Conservation (phyloP, 2,329 filamentous ascomycete species). For the Dothideomycetidae sp. region DNA sequence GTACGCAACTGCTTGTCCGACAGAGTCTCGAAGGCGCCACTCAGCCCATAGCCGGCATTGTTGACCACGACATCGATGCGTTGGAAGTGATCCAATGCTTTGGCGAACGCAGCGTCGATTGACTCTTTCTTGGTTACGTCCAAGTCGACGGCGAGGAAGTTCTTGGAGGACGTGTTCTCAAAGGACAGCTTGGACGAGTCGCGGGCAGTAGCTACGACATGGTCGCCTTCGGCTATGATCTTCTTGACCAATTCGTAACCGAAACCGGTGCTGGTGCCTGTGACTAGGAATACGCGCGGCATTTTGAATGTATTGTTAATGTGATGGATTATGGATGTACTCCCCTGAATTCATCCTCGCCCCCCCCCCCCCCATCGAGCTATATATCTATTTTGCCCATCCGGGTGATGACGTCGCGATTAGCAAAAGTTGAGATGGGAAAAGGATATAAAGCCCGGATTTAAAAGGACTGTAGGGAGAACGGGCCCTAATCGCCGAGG, state of each 20-base stretch:
- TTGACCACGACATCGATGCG: constrained; percentile 47
- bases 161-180: constrained; percentile 29
- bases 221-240: constrained; percentile 29
- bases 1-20: constrained; percentile 34
- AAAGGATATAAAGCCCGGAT: too few species aligned
- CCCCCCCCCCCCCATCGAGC: too few species aligned
- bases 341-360: too few species aligned
- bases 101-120: constrained; percentile 33
- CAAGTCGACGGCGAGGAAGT: constrained; percentile 36
- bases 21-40: constrained; percentile 39
- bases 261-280: constrained; percentile 34
- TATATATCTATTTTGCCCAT: too few species aligned
- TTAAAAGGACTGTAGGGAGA: too few species aligned
- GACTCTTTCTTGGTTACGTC: constrained; percentile 36
- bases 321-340: too few species aligned
- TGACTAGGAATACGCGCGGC: constrained; percentile 31
- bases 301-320: background rate
- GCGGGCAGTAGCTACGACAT: constrained; percentile 33
- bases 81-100: constrained; percentile 35
- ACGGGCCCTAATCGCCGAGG: too few species aligned
- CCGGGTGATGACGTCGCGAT: too few species aligned
- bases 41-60: constrained; percentile 46
- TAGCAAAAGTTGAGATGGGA: too few species aligned
- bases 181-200: constrained; percentile 30
- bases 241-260: constrained; percentile 31